These are phyloP conservation scores for Coemansia sp. DNA, from an alignment of 192 early-diverging fungal species.

Conservation along the genomic window DNA sequence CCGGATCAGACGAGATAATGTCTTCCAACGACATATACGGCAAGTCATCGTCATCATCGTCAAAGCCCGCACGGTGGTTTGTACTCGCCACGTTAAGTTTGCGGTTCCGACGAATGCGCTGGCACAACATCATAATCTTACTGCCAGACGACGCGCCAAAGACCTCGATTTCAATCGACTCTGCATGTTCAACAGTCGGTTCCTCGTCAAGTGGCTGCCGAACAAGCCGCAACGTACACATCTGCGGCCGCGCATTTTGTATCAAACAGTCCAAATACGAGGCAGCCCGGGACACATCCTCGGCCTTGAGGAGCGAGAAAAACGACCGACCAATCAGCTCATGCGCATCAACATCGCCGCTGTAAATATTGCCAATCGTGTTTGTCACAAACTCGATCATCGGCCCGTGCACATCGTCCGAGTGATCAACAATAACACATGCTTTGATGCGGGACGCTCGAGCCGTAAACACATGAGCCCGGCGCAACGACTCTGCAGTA, in stretches of 20 bases:
- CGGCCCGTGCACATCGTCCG: conserved; percentile 17
- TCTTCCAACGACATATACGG: conserved; percentile 39
- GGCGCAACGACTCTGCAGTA: conserved; percentile 31
- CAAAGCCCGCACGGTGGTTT: neutral
- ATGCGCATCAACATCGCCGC: conserved; percentile 34
- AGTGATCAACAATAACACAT: conserved; percentile 26
- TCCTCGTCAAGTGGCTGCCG: conserved; percentile 12
- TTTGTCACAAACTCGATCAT: conserved; percentile 44
- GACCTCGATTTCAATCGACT: conserved; percentile 30
- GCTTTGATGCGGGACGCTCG: conserved; percentile 40
- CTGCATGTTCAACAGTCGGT: neutral
- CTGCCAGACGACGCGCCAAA: conserved; percentile 41
- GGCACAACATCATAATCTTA: conserved; percentile 40
- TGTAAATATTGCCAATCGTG: conserved; percentile 32
- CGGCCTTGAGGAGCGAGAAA: conserved; percentile 28
- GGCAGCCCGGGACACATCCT: conserved; percentile 33
- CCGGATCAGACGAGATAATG: conserved; percentile 38
- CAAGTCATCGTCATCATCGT: conserved; percentile 10
- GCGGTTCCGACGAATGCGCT: conserved; percentile 12
- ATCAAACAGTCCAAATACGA: conserved; percentile 30
- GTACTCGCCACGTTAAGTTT: neutral
- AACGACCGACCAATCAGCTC: conserved; percentile 37
- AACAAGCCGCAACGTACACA: conserved; percentile 24
- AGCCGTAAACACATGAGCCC: conserved; percentile 42
- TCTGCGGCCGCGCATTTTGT: conserved; percentile 19